Evolutionary conservation across 306 rosid species (phyloP), one percentile per base, ranked within the genome.

Genomic region (Albizia julibrissin): DNA sequence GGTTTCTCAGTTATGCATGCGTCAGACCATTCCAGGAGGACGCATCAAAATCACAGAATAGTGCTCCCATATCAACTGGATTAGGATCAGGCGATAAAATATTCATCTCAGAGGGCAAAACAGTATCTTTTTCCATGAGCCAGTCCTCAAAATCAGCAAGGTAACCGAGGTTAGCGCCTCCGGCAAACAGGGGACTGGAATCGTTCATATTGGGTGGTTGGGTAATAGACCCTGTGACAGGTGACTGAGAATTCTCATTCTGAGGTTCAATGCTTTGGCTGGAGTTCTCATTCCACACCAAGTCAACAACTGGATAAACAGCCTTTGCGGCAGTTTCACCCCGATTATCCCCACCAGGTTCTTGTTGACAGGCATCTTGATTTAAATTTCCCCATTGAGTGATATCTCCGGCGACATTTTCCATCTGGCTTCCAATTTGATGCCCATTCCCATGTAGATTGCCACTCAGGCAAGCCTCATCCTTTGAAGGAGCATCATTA

Each of bases 41-140:
- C 81, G 79, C 49, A 43, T 89, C 94, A 40, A 81, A 86, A 84
- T 88, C 93, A 77, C 67, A 82, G 8, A 72, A 19, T 71, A 83
- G 61, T 78, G 79, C 47, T 37, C 84, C 85, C 0, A 79, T 14
- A 26, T 88, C 97, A 34, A 66, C 65, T 10, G 85, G 54, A 77
- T 75, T 4, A 26, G 80, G 66, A 69, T 73, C 85, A 37, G 90
- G 75, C 40, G 88, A 85, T 58, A 80, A 67, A 4, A 75, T 39
- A 59, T 84, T 83, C 27, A 69, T 47, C 27, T 85, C 87, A 77
- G 80, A 79, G 1, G 84, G 65, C 83, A 85, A 15, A 62, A 80
- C 83, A 31, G 33, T 85, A 72, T 84, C 87, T 59, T 78, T 80
- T 34, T 81, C 84, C 34, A 83, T 40, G 50, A 87, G 80, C 89